These are phyloP conservation scores for Wickerhamomyces subpelliculosus DNA, from an alignment of 805 yeast species.

Conservation along the genomic window DNA sequence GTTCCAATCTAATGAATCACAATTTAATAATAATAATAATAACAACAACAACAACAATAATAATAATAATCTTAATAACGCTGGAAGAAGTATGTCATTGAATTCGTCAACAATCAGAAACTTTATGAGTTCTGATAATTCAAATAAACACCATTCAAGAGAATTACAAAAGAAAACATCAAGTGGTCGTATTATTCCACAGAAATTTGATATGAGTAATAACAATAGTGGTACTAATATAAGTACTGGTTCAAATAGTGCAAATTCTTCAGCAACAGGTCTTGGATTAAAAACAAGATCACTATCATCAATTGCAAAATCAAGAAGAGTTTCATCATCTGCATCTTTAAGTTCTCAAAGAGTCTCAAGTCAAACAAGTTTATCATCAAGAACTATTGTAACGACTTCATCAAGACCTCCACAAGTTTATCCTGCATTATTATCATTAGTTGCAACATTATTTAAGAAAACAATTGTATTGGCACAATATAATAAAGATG, in stretches of 20 bases:
- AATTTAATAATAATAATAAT: background rate
- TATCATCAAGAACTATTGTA: conserved; percentile 35
- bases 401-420: conserved; percentile 45
- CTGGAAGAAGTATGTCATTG: conserved; percentile 28
- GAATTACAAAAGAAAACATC: conserved; percentile 29
- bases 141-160: conserved; percentile 26
- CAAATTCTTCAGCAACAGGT: conserved; percentile 11
- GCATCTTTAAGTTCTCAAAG: conserved; percentile 18
- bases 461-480: conserved; percentile 65
- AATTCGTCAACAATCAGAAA: conserved; percentile 26
- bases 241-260: background rate
- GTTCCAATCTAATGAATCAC: background rate
- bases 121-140: conserved; percentile 21
- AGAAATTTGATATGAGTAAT: conserved; percentile 31
- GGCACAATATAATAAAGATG: conserved; percentile 82
- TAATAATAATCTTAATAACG: background rate
- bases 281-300: conserved; percentile 40
- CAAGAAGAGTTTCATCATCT: conserved; percentile 19
- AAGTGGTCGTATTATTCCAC: conserved; percentile 40
- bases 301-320: conserved; percentile 30
- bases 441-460: conserved; percentile 76
- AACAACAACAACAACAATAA: background rate
- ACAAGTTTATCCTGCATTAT: conserved; percentile 79
- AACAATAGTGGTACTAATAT: conserved; percentile 1
- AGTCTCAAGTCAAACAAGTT: conserved; percentile 16